Percentiles rank a stretch among this genome's conserved stretches.
These are phyloP conservation scores for Aciculoconidium aculeatum DNA, from an alignment of 805 yeast species.

Conservation along the genomic window DNA sequence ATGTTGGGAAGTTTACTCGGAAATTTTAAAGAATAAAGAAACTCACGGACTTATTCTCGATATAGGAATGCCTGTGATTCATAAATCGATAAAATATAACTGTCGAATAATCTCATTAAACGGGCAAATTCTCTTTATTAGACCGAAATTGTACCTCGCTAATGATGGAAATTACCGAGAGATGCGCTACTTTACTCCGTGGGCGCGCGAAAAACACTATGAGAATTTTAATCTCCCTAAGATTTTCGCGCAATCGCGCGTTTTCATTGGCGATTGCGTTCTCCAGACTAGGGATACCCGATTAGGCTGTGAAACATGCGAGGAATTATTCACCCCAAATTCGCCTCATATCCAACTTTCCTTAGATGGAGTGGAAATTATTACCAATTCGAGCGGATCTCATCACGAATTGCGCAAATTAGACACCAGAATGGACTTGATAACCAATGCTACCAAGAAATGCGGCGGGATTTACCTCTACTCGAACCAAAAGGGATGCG, in stretches of 20 bases:
- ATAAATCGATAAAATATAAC: constrained; percentile 83
- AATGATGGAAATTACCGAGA: constrained; percentile 98
- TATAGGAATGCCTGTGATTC: constrained; percentile 91
- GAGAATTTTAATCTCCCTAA: constrained; percentile 74
- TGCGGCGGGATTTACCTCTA: constrained; percentile 96
- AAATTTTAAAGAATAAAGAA: constrained; percentile 60
- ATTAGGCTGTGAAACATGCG: constrained; percentile 97
- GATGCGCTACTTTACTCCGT: constrained; percentile 95
- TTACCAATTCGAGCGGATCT: constrained; percentile 95
- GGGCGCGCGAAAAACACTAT: constrained; percentile 73
- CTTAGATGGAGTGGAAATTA: constrained; percentile 93
- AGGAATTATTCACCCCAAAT: constrained; percentile 93
- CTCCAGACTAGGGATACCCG: constrained; percentile 79
- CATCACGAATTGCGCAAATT: constrained; percentile 94
- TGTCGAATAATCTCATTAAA: constrained; percentile 82
- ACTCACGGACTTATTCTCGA: constrained; percentile 79
- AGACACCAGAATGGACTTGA: constrained; percentile 76
- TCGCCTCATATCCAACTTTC: constrained; percentile 92
- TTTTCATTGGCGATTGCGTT: constrained; percentile 87
- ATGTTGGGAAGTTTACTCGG: constrained; percentile 90
- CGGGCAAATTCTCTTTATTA: constrained; percentile 72
- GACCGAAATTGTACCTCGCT: constrained; percentile 91
- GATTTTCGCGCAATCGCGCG: constrained; percentile 58
- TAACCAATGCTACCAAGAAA: constrained; percentile 87
- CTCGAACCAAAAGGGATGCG: constrained; percentile 96